Conservation (phyloP, 805 yeast genomes). For the Teunomyces kruisii region DNA sequence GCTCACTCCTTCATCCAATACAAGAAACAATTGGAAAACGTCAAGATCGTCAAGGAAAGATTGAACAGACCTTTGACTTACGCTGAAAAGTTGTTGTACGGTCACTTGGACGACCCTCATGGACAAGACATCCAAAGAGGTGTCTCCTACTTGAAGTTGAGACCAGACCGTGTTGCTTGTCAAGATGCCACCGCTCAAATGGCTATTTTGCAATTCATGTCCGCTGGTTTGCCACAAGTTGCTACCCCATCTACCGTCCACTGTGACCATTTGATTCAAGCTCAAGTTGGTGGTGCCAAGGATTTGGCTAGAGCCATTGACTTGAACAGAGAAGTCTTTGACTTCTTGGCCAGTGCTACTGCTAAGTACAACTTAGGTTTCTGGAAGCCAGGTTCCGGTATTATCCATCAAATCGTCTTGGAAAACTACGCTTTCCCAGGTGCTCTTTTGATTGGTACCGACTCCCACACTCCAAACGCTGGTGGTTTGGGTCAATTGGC, state of each 20-base stretch:
- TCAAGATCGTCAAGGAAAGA: constrained; percentile 79
- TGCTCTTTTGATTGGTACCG: constrained; percentile 93
- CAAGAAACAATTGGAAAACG: constrained; percentile 86
- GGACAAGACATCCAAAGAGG: constrained; percentile 86
- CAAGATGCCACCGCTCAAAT: constrained; percentile 99
- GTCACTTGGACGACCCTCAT: constrained; percentile 92
- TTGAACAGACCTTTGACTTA: constrained; percentile 86
- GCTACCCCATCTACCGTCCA: constrained; percentile 96
- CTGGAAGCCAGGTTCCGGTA: constrained; percentile 99
- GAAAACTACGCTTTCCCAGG: constrained; percentile 99
- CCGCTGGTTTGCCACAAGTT: constrained; percentile 87
- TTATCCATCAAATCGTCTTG: constrained; percentile 92
- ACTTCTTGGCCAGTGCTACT: constrained; percentile 85
- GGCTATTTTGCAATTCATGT: constrained; percentile 96
- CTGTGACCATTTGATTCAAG: constrained; percentile 97
- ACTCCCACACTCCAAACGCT: constrained; percentile 97
- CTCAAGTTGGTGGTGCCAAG: constrained; percentile 84
- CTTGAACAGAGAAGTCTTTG: constrained; percentile 91
- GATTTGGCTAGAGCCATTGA: constrained; percentile 86
- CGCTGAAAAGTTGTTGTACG: constrained; percentile 93
- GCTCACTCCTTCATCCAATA: constrained; percentile 84
- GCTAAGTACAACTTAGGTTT: constrained; percentile 95
- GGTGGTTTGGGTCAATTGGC: constrained; percentile 98
- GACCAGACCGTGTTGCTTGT: constrained; percentile 98
- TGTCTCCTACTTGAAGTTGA: constrained; percentile 83